Percentiles rank a stretch among this genome's conserved stretches.
Conservation (phyloP, 163 green algal genomes). For the Volvox carteri region DNA sequence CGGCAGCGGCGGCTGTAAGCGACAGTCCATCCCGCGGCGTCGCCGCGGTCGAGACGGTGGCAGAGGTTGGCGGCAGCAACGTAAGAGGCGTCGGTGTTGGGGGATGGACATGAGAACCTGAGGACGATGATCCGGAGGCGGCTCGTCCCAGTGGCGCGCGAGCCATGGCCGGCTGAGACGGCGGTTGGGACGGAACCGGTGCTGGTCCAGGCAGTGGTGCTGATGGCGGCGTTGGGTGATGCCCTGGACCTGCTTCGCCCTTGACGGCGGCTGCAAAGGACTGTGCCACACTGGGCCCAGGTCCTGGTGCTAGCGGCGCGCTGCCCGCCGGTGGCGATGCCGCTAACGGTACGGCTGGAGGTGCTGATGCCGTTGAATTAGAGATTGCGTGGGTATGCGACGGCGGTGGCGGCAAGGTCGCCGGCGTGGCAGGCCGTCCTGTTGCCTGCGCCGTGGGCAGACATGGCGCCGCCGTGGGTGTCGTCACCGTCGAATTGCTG, state of each 20-base stretch:
- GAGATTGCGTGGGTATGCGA: neutral
- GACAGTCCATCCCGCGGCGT: neutral
- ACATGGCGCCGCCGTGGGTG: neutral
- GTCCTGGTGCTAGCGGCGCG: no score
- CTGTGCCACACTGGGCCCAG: neutral
- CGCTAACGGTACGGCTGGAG: neutral
- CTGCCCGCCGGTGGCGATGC: neutral
- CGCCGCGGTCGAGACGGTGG: neutral
- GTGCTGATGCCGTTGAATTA: neutral
- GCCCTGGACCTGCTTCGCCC: neutral
- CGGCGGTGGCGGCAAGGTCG: neutral
- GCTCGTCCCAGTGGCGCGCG: neutral
- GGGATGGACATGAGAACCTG: neutral
- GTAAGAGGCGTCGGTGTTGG: neutral
- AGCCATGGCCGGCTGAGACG: neutral
- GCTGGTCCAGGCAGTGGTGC: no score
- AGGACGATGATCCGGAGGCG: neutral
- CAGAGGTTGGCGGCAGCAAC: neutral
- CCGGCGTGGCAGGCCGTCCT: neutral
- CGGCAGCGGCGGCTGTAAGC: neutral
- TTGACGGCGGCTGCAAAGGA: slow-evolving; percentile 33
- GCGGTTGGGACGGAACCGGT: no score
- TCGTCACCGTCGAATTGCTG: neutral
- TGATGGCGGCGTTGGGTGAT: neutral
- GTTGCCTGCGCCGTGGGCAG: neutral